Conservation (phyloP, 1,284 basidiomycete species). For the Taiwanofungus camphoratus region DNA sequence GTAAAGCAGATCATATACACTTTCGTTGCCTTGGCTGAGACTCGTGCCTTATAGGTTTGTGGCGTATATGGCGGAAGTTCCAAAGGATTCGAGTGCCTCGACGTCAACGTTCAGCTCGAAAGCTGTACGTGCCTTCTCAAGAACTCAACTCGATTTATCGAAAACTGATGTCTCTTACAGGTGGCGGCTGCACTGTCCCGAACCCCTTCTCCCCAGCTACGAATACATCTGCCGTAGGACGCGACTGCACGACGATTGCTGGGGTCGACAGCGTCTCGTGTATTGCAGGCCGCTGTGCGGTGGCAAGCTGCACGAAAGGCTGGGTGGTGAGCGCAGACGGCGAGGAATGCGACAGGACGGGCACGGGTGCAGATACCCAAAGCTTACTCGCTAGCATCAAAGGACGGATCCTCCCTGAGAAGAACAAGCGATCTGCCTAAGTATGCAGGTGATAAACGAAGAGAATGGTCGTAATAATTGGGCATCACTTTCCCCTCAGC, state of each 20-base stretch:
- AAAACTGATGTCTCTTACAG: constrained; percentile 12
- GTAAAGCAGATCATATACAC: constrained; percentile 1
- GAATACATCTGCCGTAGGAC: constrained; percentile 12
- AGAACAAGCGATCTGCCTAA: no score
- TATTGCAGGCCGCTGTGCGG: constrained; percentile 25
- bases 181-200: constrained; percentile 29
- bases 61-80: constrained; percentile 18
- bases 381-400: no score
- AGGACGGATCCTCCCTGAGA: neutral
- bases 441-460: no score
- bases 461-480: no score
- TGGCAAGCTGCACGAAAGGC: constrained; percentile 24
- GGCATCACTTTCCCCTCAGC: no score
- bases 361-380: neutral
- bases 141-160: neutral
- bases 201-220: constrained; percentile 10
- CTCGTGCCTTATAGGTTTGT: constrained; percentile 22
- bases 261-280: constrained; percentile 27
- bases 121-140: constrained; percentile 23
- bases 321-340: constrained; percentile 18
- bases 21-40: no score
- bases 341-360: constrained; percentile 8
- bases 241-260: constrained; percentile 29
- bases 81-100: constrained; percentile 26
- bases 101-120: constrained; percentile 23